Conservation (phyloP, 495 filamentous ascomycete species). For the Hypoxylon perforatum region DNA sequence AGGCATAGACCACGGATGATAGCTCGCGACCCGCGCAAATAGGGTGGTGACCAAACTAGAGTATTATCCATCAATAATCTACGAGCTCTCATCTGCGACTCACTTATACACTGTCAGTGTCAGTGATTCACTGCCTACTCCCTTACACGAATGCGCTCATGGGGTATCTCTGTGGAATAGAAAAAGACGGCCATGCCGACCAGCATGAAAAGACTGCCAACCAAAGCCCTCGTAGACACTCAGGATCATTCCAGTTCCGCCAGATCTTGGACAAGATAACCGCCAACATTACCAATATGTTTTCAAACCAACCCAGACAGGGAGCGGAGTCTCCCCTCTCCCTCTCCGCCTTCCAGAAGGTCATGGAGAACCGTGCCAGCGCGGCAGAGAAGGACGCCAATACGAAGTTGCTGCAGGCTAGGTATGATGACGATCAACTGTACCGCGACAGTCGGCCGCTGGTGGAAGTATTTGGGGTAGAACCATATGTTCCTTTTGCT, state of each 20-base stretch:
- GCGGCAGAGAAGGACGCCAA: constrained; percentile 44
- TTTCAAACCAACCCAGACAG: not conserved
- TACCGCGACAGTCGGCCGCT: constrained; percentile 35
- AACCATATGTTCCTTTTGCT: constrained; percentile 45
- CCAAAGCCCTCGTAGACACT: constrained; percentile 8
- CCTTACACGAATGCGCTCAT: constrained; percentile 19
- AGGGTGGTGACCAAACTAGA: not conserved
- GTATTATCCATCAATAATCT: not conserved
- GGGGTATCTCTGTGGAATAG: constrained; percentile 26
- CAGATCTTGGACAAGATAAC: constrained; percentile 27
- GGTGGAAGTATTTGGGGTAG: constrained; percentile 42
- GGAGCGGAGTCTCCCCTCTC: constrained; percentile 1
- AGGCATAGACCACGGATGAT: not conserved
- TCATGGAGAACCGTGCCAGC: constrained; percentile 31
- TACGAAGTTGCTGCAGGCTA: constrained; percentile 46
- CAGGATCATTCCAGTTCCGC: constrained; percentile 5
- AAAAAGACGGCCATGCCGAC: constrained; percentile 33
- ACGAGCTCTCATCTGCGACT: not conserved
- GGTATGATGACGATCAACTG: constrained; percentile 42
- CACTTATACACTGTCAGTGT: not conserved
- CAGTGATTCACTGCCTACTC: not conserved
- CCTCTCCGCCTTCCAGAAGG: constrained; percentile 39
- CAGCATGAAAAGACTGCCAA: constrained; percentile 26
- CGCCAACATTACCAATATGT: not conserved
- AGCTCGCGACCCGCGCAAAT: not conserved